phyloP scores from a whole-genome alignment of 352 stramenopile genomes.

The Thraustochytrium striatum region DNA sequence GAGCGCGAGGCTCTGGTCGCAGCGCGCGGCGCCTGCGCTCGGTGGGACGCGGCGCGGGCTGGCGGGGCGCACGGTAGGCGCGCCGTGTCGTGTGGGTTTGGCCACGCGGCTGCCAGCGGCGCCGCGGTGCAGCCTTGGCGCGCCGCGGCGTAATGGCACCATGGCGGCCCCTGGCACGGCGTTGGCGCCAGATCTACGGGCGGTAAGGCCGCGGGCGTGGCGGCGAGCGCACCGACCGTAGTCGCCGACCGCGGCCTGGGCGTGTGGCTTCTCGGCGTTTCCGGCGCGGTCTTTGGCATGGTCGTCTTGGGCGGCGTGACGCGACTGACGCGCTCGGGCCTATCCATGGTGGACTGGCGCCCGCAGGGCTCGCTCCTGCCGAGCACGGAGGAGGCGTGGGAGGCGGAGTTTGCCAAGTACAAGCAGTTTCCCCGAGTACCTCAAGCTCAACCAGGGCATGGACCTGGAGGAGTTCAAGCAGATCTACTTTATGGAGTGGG shows the following conservation, averaged over 20 bases:
- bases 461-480: conserved; percentile 96
- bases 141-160: too few relatives aligned
- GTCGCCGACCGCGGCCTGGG: conserved; percentile 58
- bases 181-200: too few relatives aligned
- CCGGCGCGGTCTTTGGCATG: conserved; percentile 88
- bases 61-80: too few relatives aligned
- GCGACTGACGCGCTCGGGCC: conserved; percentile 89
- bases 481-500: conserved; percentile 90
- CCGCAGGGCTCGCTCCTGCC: conserved; percentile 84
- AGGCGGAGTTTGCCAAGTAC: conserved; percentile 94
- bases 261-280: conserved; percentile 92
- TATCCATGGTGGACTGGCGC: conserved; percentile 97
- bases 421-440: conserved; percentile 95
- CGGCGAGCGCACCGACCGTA: conserved; percentile 61
- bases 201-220: too few relatives aligned
- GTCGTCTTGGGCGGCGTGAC: conserved; percentile 95
- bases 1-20: too few relatives aligned
- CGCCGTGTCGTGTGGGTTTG: too few relatives aligned
- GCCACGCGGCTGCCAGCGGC: too few relatives aligned
- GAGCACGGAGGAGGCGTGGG: conserved; percentile 84
- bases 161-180: too few relatives aligned
- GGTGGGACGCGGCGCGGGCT: too few relatives aligned
- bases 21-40: too few relatives aligned
- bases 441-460: conserved; percentile 75
- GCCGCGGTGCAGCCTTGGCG: too few relatives aligned